Conservation (phyloP, 2,329 filamentous ascomycete species). For the Calonectria multiphialidica region DNA sequence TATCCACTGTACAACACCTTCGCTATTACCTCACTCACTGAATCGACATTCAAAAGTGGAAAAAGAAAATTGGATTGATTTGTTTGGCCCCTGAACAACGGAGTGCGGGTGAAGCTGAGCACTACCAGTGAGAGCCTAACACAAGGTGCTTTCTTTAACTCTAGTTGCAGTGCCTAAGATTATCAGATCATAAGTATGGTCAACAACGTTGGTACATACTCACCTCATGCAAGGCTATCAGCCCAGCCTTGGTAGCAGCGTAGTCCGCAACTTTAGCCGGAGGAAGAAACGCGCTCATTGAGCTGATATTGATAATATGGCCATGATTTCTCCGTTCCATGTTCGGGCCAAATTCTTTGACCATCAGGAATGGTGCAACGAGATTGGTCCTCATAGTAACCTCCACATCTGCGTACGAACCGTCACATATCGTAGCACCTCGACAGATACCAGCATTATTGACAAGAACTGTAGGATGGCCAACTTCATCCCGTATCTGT, state of each 20-base stretch:
- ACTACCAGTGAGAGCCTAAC: constrained; percentile 46
- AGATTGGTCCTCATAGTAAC: constrained; percentile 60
- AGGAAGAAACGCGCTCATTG: constrained; percentile 65
- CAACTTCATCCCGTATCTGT: constrained; percentile 47
- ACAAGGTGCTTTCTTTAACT: constrained; percentile 44
- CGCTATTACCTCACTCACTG: constrained; percentile 46
- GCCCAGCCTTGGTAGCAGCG: constrained; percentile 62
- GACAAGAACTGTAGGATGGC: constrained; percentile 52
- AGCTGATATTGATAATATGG: constrained; percentile 73
- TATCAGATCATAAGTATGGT: not conserved
- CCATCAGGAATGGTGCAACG: constrained; percentile 69
- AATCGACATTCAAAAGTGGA: constrained; percentile 49
- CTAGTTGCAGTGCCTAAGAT: constrained; percentile 43
- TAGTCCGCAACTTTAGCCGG: constrained; percentile 72
- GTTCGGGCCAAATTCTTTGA: constrained; percentile 69
- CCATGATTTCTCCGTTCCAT: constrained; percentile 72
- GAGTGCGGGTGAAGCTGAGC: constrained; percentile 48
- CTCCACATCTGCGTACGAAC: constrained; percentile 44
- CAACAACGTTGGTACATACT: no score
- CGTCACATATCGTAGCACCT: constrained; percentile 44
- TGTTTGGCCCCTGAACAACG: constrained; percentile 43
- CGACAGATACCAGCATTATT: constrained; percentile 51
- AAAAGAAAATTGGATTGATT: constrained; percentile 43
- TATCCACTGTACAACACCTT: constrained; percentile 46
- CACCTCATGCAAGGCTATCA: constrained; percentile 18